Conservation (phyloP, 495 filamentous ascomycete species). For the Hyaloscypha bicolor region DNA sequence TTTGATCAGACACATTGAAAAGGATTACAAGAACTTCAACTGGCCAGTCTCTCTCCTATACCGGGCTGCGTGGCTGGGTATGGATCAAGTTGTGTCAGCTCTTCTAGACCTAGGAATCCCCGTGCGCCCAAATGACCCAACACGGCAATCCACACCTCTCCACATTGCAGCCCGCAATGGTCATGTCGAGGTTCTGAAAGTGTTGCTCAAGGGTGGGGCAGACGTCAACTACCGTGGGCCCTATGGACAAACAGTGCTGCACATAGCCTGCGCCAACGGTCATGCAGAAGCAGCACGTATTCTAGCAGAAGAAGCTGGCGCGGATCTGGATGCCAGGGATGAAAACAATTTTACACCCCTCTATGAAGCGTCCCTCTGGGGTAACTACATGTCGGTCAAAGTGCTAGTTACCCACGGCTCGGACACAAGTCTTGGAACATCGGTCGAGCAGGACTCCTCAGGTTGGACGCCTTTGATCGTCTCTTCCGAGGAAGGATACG, state of each 20-base stretch:
- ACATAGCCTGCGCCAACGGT: slow-evolving; percentile 2
- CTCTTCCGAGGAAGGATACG: neutral
- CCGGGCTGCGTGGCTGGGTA: slow-evolving; percentile 22
- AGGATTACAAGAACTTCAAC: slow-evolving; percentile 11
- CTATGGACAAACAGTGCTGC: neutral
- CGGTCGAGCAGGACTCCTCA: neutral
- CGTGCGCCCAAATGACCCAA: neutral
- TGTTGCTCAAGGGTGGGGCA: slow-evolving; percentile 1
- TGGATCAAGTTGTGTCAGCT: slow-evolving; percentile 17
- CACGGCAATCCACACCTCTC: neutral
- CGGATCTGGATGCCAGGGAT: neutral
- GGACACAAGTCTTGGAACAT: neutral
- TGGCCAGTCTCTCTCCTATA: slow-evolving; percentile 19
- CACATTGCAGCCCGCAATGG: slow-evolving; percentile 6
- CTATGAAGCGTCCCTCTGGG: slow-evolving; percentile 1
- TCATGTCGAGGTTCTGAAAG: slow-evolving; percentile 7
- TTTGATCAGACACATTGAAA: slow-evolving; percentile 2
- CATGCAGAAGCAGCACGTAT: slow-evolving; percentile 3
- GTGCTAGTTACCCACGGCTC: neutral
- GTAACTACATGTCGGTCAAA: neutral
- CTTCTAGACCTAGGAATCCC: slow-evolving; percentile 7
- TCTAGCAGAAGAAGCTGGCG: neutral
- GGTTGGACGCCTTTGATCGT: slow-evolving; percentile 5
- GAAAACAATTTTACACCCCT: slow-evolving; percentile 3
- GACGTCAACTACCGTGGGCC: neutral